These are phyloP conservation scores for Globisporangium irregulare DNA, from an alignment of 352 stramenopile species.

Conservation along the genomic window DNA sequence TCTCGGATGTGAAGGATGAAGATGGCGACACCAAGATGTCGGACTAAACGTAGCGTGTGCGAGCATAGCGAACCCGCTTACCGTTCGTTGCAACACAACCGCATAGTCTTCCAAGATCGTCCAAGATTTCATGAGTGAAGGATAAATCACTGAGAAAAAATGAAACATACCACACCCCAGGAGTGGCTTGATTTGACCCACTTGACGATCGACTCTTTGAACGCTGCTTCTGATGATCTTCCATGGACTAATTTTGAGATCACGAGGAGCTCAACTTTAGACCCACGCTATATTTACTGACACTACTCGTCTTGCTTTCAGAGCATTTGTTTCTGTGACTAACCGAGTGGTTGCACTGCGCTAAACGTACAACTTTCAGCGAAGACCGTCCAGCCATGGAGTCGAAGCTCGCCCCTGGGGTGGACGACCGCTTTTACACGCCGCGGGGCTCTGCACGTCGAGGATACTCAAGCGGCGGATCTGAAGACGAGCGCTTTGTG, in stretches of 20 bases:
- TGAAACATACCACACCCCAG: background rate
- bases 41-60: conserved; percentile 41
- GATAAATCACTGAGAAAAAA: conserved; percentile 3
- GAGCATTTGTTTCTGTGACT: background rate
- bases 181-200: conserved; percentile 5
- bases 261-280: background rate
- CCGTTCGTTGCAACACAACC: background rate
- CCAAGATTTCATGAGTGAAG: background rate
- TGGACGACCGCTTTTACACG: conserved; percentile 66
- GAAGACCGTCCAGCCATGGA: conserved; percentile 28
- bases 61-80: background rate
- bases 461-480: conserved; percentile 50
- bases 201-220: background rate
- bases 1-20: conserved; percentile 82
- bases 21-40: conserved; percentile 81
- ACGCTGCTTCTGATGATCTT: background rate
- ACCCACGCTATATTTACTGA: conserved; percentile 4
- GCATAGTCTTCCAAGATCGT: background rate
- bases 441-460: conserved; percentile 52
- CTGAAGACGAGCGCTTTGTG: conserved; percentile 59
- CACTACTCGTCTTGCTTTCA: background rate
- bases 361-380: background rate
- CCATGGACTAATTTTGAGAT: conserved; percentile 2
- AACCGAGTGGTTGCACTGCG: background rate
- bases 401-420: conserved; percentile 24